Base-by-base conservation (phyloP, 148 eudicot genomes). In the Persicaria maculosa region DNA sequence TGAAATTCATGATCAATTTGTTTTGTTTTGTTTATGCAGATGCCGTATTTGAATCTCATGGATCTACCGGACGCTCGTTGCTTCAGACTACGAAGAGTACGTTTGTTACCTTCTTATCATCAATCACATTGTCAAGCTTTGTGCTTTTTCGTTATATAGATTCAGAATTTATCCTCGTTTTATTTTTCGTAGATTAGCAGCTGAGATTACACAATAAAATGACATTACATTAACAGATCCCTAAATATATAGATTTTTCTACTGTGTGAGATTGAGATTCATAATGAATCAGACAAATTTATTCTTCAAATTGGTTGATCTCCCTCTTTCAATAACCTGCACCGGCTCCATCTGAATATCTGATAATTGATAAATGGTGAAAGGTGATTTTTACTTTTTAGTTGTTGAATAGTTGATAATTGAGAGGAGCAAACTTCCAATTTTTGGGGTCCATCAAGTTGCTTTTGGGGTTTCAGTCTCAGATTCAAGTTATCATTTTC, bases 61-160 rank as follows among this genome's bases (percentile, higher is more conserved):
- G 25, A 20, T 71, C 14, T 48, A 71, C 54, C 5, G 54, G 53
- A 25, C 53, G 73, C 2, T 46, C 31, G 9, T 71, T 71, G 53
- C 73, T 71, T 22, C 73, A 71, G 53, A 47, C 73, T 17, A n/a
- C 45, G 36, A 44, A 44, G 40, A 71, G 73, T 71, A 71, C 20
- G 73, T 71, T 46, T 8, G 25, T 71, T 71, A 31, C 36, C 31
- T 19, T 45, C 52, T 44, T 0, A n/a, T 70, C 14, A n/a, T 1
- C 20, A 9, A 36, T n/a, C 36, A 6, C 22, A 44, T 68, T 36
- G 47, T 6, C 20, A 53, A 7, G 64, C 36, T 9, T 59, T 7
- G 31, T 19, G 7, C 31, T 62, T 11, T 62, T 25, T 9, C 6
- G 68, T 36, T 62, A 4, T 62, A 62, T 25, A 62, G 16, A 62